phyloP scores from a whole-genome alignment of 441 rosid species.

The Erodium moschatum region DNA sequence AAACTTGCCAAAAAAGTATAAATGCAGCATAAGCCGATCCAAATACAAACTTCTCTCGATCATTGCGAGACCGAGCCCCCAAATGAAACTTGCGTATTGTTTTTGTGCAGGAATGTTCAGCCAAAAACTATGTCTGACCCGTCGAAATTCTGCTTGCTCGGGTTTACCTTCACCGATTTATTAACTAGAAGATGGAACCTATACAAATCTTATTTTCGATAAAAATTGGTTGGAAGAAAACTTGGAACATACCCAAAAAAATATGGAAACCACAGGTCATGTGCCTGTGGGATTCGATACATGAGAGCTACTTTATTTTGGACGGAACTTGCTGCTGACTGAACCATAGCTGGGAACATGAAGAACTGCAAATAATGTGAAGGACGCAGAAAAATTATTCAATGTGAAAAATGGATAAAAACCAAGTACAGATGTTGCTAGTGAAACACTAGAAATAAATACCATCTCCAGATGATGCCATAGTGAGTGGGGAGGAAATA shows the following conservation, averaged over 20 bases:
- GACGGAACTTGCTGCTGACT: constrained; percentile 46
- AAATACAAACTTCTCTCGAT: background rate
- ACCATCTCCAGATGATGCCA: constrained; percentile 53
- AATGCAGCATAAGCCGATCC: background rate
- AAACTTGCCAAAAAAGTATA: background rate
- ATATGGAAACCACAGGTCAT: constrained; percentile 2
- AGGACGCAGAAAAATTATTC: background rate
- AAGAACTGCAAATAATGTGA: constrained; percentile 38
- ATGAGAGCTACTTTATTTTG: constrained; percentile 18
- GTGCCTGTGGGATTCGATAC: constrained; percentile 6
- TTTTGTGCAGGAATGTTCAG: background rate
- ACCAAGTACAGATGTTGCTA: background rate
- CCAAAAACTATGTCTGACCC: constrained; percentile 1
- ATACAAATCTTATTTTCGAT: background rate
- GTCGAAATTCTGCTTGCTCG: background rate
- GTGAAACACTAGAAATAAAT: constrained; percentile 1
- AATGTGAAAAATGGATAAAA: background rate
- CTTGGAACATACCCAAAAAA: constrained; percentile 8
- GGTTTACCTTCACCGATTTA: background rate
- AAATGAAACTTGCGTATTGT: no score
- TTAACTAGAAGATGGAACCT: background rate
- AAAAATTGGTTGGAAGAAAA: background rate
- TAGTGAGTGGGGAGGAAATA: constrained; percentile 24
- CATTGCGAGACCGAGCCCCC: background rate
- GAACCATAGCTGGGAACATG: constrained; percentile 61